phyloP scores from a whole-genome alignment of 345 rosid species.

The Lagerstroemia speciosa region DNA sequence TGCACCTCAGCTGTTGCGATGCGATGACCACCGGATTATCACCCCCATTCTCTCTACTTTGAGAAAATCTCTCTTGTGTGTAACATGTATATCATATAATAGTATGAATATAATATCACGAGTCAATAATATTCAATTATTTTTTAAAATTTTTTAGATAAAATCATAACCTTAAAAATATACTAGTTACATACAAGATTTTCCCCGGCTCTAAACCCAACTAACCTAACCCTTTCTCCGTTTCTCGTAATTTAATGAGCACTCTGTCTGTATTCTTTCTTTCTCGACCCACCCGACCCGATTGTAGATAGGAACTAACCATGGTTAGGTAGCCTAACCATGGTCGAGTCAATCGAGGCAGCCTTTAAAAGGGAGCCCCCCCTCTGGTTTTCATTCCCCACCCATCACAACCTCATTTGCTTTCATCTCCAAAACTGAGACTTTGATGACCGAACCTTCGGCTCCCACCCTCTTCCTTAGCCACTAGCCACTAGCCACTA shows the following conservation, averaged over 20 bases:
- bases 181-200: too few species aligned
- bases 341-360: constrained; percentile 11
- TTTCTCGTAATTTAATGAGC: neutral
- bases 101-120: too few species aligned
- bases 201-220: too few species aligned
- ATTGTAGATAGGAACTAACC: constrained; percentile 26
- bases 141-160: too few species aligned
- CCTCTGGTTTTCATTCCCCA: neutral
- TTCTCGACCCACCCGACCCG: neutral
- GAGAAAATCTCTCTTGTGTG: too few species aligned
- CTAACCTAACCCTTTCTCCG: too few species aligned
- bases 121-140: too few species aligned
- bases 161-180: too few species aligned
- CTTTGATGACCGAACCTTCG: neutral
- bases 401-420: neutral
- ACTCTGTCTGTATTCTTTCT: neutral
- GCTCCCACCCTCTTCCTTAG: neutral
- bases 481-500: too few species aligned
- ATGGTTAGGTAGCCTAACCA: constrained; percentile 12
- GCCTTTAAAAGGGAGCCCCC: neutral
- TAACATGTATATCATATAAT: too few species aligned
- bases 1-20: neutral
- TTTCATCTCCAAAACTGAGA: neutral
- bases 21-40: constrained; percentile 3
- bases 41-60: neutral